Percentiles rank a stretch among this genome's conserved stretches.
Evolutionary conservation across 1,284 basidiomycete genomes (phyloP).

Genomic region (Sporisorium reilianum): DNA sequence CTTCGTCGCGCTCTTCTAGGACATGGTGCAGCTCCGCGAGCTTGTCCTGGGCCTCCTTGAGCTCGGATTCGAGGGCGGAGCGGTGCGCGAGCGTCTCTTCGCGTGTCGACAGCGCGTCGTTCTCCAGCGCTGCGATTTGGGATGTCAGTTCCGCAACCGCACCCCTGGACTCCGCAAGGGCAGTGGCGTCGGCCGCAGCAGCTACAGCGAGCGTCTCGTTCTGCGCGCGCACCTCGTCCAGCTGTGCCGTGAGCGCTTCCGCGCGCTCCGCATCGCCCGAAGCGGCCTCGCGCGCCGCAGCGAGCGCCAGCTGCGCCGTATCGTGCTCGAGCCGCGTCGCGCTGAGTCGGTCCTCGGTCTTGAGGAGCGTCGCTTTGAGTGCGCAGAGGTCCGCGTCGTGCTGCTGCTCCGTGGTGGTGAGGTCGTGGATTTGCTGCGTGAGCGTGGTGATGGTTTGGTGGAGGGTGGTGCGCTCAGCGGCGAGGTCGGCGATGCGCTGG

Average conservation of each 20-base stretch:
- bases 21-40: constrained; percentile 20
- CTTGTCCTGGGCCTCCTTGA: constrained; percentile 3
- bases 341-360: constrained; percentile 9
- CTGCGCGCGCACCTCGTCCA: background rate
- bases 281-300: constrained; percentile 26
- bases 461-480: background rate
- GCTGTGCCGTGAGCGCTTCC: constrained; percentile 16
- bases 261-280: constrained; percentile 23
- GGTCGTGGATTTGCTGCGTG: background rate
- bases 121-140: background rate
- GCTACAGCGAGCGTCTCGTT: background rate
- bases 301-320: constrained; percentile 14
- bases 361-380: constrained; percentile 1
- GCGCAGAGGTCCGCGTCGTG: constrained; percentile 13
- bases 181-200: background rate
- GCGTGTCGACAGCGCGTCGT: background rate
- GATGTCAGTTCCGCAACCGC: background rate
- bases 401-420: background rate
- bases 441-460: background rate
- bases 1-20: constrained; percentile 20
- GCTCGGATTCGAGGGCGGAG: background rate
- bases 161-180: background rate
- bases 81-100: background rate
- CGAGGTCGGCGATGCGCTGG: background rate
- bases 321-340: constrained; percentile 3